Percentiles rank a stretch among this genome's conserved stretches.
Evolutionary conservation across 805 yeast species (phyloP).

Genomic region (Candida vartiovaarae): DNA sequence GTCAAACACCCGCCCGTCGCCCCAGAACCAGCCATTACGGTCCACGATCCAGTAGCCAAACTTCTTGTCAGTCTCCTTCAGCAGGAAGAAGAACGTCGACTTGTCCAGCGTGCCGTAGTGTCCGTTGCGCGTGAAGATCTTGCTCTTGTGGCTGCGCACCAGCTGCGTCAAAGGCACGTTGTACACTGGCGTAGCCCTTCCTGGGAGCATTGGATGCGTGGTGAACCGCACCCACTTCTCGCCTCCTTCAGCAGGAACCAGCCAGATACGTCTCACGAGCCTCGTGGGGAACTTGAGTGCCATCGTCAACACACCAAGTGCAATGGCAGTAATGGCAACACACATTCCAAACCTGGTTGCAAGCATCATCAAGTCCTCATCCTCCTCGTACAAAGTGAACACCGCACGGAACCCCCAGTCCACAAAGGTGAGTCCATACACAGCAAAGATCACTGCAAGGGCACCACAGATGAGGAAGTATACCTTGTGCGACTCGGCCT

Average conservation of each 20-base stretch:
- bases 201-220: slow-evolving; percentile 71
- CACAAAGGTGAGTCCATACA: slow-evolving; percentile 57
- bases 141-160: slow-evolving; percentile 50
- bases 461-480: slow-evolving; percentile 67
- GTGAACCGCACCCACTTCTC: slow-evolving; percentile 43
- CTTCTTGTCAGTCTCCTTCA: slow-evolving; percentile 48
- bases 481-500: slow-evolving; percentile 75
- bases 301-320: slow-evolving; percentile 21
- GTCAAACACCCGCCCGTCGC: slow-evolving; percentile 83
- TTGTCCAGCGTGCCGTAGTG: slow-evolving; percentile 78
- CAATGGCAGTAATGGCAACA: slow-evolving; percentile 34
- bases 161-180: slow-evolving; percentile 55
- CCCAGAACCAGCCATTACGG: slow-evolving; percentile 87
- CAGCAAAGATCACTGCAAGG: slow-evolving; percentile 57
- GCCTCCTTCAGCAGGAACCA: slow-evolving; percentile 51
- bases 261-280: slow-evolving; percentile 69
- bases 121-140: slow-evolving; percentile 83
- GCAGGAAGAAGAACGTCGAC: slow-evolving; percentile 63
- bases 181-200: slow-evolving; percentile 61
- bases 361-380: slow-evolving; percentile 33
- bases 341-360: slow-evolving; percentile 32
- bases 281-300: slow-evolving; percentile 58
- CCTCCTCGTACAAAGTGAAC: slow-evolving; percentile 43
- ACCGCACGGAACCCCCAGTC: slow-evolving; percentile 52
- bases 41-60: slow-evolving; percentile 66